A percentile compares a stretch with the other conserved stretches of the same genome.
phyloP scores from a whole-genome alignment of 2,329 filamentous ascomycete genomes.

The Alternaria infectoria region DNA sequence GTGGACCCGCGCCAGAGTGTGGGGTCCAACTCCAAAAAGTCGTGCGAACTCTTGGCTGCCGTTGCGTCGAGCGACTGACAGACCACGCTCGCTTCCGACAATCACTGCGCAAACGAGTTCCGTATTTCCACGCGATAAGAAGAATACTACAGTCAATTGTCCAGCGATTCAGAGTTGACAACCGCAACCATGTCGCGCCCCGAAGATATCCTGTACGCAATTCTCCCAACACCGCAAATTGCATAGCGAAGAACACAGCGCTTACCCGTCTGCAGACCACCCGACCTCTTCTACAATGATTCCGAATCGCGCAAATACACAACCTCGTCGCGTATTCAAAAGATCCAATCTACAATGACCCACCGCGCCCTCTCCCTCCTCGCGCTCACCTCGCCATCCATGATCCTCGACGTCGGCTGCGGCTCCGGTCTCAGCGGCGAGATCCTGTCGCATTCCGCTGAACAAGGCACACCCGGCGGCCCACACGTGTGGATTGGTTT shows the following conservation, averaged over 20 bases:
- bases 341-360: slow-evolving; percentile 95
- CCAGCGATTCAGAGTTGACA: background rate
- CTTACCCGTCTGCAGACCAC: slow-evolving; percentile 65
- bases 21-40: slow-evolving; percentile 35
- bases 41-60: slow-evolving; percentile 25
- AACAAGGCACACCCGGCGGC: slow-evolving; percentile 69
- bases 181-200: slow-evolving; percentile 84
- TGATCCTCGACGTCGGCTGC: slow-evolving; percentile 97
- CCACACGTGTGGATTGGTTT: slow-evolving; percentile 97
- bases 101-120: background rate
- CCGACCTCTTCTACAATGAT: slow-evolving; percentile 98
- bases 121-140: background rate
- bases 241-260: background rate
- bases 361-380: slow-evolving; percentile 91
- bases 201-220: slow-evolving; percentile 84
- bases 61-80: background rate
- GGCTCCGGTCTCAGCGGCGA: slow-evolving; percentile 93
- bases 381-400: slow-evolving; percentile 75
- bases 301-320: slow-evolving; percentile 96
- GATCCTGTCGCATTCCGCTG: slow-evolving; percentile 77
- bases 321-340: slow-evolving; percentile 91
- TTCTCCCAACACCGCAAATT: slow-evolving; percentile 8
- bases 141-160: background rate
- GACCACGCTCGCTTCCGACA: background rate
- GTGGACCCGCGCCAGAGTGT: slow-evolving; percentile 20